Conservation (phyloP, 2,329 filamentous ascomycete genomes). For the Didymella pinodella region DNA sequence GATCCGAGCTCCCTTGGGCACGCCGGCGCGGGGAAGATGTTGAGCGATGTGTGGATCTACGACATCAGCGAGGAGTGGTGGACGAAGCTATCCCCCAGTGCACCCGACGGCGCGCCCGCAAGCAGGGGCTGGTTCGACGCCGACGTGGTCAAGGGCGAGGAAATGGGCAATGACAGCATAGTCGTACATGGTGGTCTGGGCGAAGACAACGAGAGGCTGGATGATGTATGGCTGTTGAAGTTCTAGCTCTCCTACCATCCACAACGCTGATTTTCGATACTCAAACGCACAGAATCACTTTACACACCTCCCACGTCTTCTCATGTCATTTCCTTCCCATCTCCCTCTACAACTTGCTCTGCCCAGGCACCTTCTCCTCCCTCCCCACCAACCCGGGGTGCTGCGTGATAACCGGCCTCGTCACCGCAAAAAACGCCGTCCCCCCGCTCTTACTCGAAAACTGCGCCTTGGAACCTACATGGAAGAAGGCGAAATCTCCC, state of each 20-base stretch:
- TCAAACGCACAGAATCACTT: no score
- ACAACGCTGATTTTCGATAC: no score
- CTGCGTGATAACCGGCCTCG: conserved; percentile 30
- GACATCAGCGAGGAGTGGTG: conserved; percentile 48
- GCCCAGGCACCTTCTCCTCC: conserved; percentile 26
- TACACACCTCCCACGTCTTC: no score
- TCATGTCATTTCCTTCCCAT: no score
- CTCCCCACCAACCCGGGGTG: conserved; percentile 32
- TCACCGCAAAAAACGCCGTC: conserved; percentile 36
- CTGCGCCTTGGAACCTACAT: conserved; percentile 34
- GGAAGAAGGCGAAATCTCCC: conserved; percentile 40
- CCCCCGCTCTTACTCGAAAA: conserved; percentile 36
- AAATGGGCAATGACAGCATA: conserved; percentile 46
- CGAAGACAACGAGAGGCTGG: conserved; percentile 61
- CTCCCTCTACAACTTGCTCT: conserved; percentile 1
- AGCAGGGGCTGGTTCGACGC: conserved; percentile 64
- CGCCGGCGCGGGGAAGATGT: conserved; percentile 64
- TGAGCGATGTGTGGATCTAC: conserved; percentile 61
- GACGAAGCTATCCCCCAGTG: conserved; percentile 37
- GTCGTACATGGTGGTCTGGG: conserved; percentile 61
- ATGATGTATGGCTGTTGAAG: conserved; percentile 58
- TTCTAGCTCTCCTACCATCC: conserved; percentile 29
- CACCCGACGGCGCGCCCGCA: conserved; percentile 45
- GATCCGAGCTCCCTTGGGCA: conserved; percentile 63
- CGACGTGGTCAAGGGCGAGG: conserved; percentile 49